Conservation (phyloP, 148 eudicot species). For the Pharnaceum exiguum region DNA sequence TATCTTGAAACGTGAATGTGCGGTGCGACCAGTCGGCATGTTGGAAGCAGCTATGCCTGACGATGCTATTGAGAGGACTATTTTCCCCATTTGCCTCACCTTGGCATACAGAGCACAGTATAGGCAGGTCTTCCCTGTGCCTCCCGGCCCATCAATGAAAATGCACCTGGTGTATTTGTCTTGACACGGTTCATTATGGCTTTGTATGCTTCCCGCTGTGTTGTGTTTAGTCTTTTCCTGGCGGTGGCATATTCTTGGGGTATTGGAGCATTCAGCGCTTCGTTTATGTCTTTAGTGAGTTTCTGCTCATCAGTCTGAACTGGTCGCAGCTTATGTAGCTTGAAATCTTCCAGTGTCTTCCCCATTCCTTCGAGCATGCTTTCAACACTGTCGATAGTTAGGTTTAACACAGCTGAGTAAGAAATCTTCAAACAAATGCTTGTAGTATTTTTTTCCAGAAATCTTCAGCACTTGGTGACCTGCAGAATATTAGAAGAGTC, state of each 20-base stretch:
- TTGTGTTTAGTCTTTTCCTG: not conserved
- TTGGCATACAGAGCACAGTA: constrained; percentile 7
- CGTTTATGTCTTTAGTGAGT: not conserved
- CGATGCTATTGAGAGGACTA: not conserved
- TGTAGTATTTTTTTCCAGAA: not conserved
- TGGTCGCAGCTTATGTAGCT: not conserved
- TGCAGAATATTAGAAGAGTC: not conserved
- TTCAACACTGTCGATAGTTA: not conserved
- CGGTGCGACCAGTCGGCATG: not conserved
- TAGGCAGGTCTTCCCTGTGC: not conserved
- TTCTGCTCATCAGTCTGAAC: not conserved
- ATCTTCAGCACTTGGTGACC: not conserved
- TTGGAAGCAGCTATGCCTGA: not conserved
- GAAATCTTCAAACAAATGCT: not conserved
- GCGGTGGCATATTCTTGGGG: no score
- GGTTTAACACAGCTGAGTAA: not conserved
- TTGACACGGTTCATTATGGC: not conserved
- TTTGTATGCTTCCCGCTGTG: not conserved
- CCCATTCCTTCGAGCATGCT: not conserved
- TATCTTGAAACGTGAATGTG: not conserved
- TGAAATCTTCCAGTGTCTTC: not conserved
- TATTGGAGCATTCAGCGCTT: not conserved
- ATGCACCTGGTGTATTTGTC: not conserved
- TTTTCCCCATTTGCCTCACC: not conserved
- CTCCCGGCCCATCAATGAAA: constrained; percentile 3